Evolutionary conservation across 2,329 filamentous ascomycete species (phyloP), one percentile per base, ranked within the genome.

Genomic region (Colletotrichum kahawae): DNA sequence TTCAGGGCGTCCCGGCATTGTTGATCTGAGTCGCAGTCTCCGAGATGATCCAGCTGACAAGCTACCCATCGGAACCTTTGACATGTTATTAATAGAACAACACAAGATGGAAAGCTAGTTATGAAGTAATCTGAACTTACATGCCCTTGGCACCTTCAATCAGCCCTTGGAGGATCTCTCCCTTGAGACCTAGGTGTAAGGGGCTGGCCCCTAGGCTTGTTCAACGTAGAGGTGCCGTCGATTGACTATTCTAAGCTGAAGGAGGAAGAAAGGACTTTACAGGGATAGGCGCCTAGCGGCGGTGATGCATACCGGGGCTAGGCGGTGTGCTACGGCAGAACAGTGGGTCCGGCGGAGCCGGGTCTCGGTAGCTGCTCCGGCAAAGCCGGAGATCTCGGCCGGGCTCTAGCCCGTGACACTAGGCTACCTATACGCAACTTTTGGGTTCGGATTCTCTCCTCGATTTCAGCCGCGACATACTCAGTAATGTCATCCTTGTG

Each of bases 41-140:
- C 59, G 0, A 74, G 60, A 16, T 74, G 59, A 7, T 71, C 71
- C 12, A 74, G 2, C 48, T 74, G 71, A 54, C 71, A 74, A 1
- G 71, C 21, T 1, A 74, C 71, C 67, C 71, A 74, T 43, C 71
- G 34, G 3, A 71, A 74, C 71, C 71, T 74, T 14, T 0, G 1
- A 7, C 7, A 51, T 34, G 1, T 43, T 1, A 3, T 43, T 10
- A 43, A 43, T n/a, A 16, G 7, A 38, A 16, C 4, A 9, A 43
- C 3, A 43, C 16, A 10, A 5, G 16, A 18, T 38, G 16, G 16
- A 38, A 3, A 38, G 16, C 7, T 5, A 9, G 18, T 0, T 2
- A 2, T 38, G 2, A 18, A 38, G 3, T 8, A 4, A 9, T 1
- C 16, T 10, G 16, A 31, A 63, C 71, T 70, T 5, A 74, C 67